Base-by-base conservation (phyloP, 176 grass and related monocot genomes). In the Chrysopogon serrulatus region DNA sequence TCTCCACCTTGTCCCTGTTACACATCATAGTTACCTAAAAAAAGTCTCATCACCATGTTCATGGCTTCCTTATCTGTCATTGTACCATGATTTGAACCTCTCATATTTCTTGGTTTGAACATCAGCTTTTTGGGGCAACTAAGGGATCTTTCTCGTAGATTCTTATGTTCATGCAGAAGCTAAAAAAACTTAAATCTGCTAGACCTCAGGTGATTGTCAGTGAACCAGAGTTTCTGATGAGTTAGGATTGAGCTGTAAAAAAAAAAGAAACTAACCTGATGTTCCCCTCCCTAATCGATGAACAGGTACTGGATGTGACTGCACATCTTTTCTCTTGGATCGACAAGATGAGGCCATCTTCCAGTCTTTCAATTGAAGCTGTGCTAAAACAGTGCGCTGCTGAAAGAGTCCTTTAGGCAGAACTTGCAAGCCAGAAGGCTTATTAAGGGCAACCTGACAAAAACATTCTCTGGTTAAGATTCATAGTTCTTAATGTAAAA, bases 401-500 rank as follows among this genome's bases (percentile, higher is more conserved):
- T 98, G 96, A 65, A 98, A 98, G 61, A 98, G 91, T 45, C 96
- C 96, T 83, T 94, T 92, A 69, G 92, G 90, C 33, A 98, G 84
- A 87, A 98, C 93, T 98, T 98, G 96, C 91, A 98, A 84, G 68
- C 96, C 93, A 43, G 93, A 95, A 84, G 96, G 96, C 80, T 98
- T 98, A 80, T 93, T 93, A 66, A 98, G 68, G 74, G 84, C 85
- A 27, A 95, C 75, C 92, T 97, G 83, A 82, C 65, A 90, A 84
- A 84, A 73, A 83, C 32, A 21, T 41, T 53, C n/a, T 5, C 16
- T 5, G 81, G 21, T 23, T 65, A 51, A 73, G 35, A 71, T 54
- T 48, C 59, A 15, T 17, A 37, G 70, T 67, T 89, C 40, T 76
- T 30, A 34, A 53, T 56, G 14, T 35, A 35, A 59, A 45, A 30